A percentile compares a stretch with the other conserved stretches of the same genome.
phyloP scores from a whole-genome alignment of 345 rosid species.

The Gynandropsis gynandra region DNA sequence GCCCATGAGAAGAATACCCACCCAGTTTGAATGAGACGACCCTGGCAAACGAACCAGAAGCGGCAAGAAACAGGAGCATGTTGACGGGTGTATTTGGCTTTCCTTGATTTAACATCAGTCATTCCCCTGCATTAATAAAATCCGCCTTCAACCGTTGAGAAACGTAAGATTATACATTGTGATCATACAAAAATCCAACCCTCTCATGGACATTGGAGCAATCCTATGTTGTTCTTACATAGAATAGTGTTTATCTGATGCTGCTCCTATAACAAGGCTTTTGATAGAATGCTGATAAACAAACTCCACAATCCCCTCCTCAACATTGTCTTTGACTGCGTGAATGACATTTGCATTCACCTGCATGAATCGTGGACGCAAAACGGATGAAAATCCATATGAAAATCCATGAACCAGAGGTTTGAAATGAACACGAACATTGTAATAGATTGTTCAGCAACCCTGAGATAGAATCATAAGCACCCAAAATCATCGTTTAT shows the following conservation, averaged over 20 bases:
- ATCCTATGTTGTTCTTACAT: slow-evolving; percentile 28
- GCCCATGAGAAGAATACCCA: not conserved
- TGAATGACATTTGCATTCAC: slow-evolving; percentile 23
- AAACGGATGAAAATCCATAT: too few species aligned
- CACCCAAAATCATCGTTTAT: too few species aligned
- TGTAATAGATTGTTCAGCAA: too few species aligned
- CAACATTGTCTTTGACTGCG: slow-evolving; percentile 35
- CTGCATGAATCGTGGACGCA: slow-evolving; percentile 24
- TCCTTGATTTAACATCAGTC: slow-evolving; percentile 42
- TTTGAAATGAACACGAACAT: too few species aligned
- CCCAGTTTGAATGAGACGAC: slow-evolving; percentile 51
- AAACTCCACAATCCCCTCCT: slow-evolving; percentile 48
- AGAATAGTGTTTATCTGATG: slow-evolving; percentile 49
- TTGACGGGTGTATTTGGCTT: slow-evolving; percentile 46
- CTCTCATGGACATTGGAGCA: too few species aligned
- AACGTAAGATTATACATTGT: too few species aligned
- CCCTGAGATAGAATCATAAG: too few species aligned
- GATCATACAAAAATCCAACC: too few species aligned
- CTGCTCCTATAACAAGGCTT: slow-evolving; percentile 81
- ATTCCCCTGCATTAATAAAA: slow-evolving; percentile 35
- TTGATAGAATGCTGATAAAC: slow-evolving; percentile 32
- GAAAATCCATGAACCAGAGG: not conserved
- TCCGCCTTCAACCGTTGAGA: too few species aligned
- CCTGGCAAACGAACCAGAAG: slow-evolving; percentile 59
- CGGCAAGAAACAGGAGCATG: slow-evolving; percentile 51